Base-by-base conservation (phyloP, 1,284 basidiomycete genomes). In the Puccinia hordei region DNA sequence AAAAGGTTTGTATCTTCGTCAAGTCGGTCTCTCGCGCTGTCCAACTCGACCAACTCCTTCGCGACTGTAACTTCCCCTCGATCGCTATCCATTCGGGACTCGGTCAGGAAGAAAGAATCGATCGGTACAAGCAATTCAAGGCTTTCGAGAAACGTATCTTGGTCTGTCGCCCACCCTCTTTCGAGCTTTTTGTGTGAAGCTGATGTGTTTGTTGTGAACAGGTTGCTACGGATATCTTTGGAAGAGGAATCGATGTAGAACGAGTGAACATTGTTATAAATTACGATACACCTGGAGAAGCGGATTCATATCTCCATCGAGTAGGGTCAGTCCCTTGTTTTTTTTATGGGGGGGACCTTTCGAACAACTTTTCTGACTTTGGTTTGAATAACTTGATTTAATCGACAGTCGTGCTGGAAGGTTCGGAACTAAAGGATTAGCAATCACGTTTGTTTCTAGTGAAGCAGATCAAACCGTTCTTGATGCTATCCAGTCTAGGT, bases 141-240 rank as follows among this genome's bases (percentile, higher is more conserved):
- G 93, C 93, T 19, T 99, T 99, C 83, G 97, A 99, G 88, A 99
- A 98, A 88, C 94, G 97, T 84, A 98, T 98, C 83, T 89, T 98
- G 55, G 77, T 79, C 22, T 27, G 41, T 69, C 51, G 0, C n/a
- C 33, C 17, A 2, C 33, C 27, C 27, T 5, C 19, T 33, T 38
- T 38, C 46, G 24, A n/a, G 19, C 68, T 27, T 44, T 13, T 27
- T 12, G 27, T 0, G 19, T 17, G 15, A 0, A 41, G 53, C n/a
- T 74, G 35, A 57, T 59, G 46, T 6, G n/a, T 15, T 41, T 15
- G 19, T 17, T 73, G 6, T 19, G 44, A 12, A n/a, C 30, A 79
- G 66, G 85, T 85, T 55, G 95, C 94, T 24, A 98, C 95, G 33
- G 95, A 98, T 86, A 98, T 98, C 83, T 98, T 98, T 83, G 95